These are phyloP conservation scores for Lunularia cruciata DNA, from an alignment of 225 moss, liverwort and hornwort genomes.

Conservation along the genomic window DNA sequence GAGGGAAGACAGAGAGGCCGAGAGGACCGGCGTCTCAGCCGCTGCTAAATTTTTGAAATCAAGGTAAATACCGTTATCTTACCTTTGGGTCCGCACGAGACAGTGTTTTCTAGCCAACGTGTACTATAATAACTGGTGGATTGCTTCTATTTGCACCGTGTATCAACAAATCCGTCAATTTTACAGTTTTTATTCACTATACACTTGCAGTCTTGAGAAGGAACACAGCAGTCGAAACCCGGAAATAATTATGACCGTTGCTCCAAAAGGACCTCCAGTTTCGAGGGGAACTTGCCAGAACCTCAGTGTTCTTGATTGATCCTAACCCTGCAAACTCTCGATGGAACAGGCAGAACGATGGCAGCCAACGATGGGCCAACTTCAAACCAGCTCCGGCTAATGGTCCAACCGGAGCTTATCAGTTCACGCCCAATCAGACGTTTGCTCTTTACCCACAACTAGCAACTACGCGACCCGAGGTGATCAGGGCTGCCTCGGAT, in stretches of 20 bases:
- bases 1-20: conserved; percentile 30
- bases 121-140: background rate
- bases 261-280: background rate
- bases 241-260: background rate
- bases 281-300: too few species aligned
- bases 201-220: too few species aligned
- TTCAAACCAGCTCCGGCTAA: conserved; percentile 64
- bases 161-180: too few species aligned
- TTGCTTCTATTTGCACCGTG: background rate
- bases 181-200: too few species aligned
- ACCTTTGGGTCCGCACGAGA: background rate
- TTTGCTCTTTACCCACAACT: conserved; percentile 66
- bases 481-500: conserved; percentile 34
- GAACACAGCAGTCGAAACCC: background rate
- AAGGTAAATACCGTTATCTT: conserved; percentile 1
- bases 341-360: conserved; percentile 55
- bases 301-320: too few species aligned
- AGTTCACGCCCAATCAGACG: conserved; percentile 66
- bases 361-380: conserved; percentile 63
- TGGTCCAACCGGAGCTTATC: conserved; percentile 68
- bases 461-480: conserved; percentile 49
- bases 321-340: background rate
- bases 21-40: conserved; percentile 41
- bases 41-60: conserved; percentile 28
- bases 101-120: background rate